A percentile compares a stretch with the other conserved stretches of the same genome.
phyloP scores from a whole-genome alignment of 2,329 filamentous ascomycete species.

The Trichoderma afroharzianum region DNA sequence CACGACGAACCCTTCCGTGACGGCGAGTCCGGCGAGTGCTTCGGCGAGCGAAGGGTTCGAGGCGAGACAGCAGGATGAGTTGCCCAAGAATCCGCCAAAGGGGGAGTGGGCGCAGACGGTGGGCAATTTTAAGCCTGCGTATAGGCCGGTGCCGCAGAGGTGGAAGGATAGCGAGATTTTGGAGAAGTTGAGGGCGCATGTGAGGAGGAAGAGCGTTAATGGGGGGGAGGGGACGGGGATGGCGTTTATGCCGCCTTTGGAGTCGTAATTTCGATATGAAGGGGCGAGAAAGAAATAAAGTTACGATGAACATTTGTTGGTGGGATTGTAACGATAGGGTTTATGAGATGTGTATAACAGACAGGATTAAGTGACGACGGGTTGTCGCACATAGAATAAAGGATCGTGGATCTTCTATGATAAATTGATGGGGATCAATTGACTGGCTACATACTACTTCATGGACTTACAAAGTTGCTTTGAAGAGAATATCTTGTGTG shows the following conservation, averaged over 20 bases:
- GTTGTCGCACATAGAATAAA: not conserved
- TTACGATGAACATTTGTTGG: not conserved
- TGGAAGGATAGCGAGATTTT: constrained; percentile 86
- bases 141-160: constrained; percentile 79
- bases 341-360: not conserved
- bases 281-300: not conserved
- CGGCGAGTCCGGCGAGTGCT: constrained; percentile 27
- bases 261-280: constrained; percentile 3
- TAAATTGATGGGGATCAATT: not conserved
- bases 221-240: constrained; percentile 44
- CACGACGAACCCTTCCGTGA: constrained; percentile 34
- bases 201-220: constrained; percentile 55
- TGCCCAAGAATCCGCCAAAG: constrained; percentile 35
- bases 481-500: not conserved
- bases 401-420: not conserved
- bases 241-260: constrained; percentile 55
- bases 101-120: constrained; percentile 98
- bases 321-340: not conserved
- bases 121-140: constrained; percentile 89
- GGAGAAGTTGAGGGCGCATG: constrained; percentile 72
- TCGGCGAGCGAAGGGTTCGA: constrained; percentile 16
- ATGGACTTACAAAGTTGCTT: not conserved
- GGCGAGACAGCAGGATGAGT: constrained; percentile 25
- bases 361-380: not conserved
- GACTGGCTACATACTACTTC: not conserved